Evolutionary conservation across 1,284 basidiomycete species (phyloP).

Genomic region (Tylopilus orsonianus): DNA sequence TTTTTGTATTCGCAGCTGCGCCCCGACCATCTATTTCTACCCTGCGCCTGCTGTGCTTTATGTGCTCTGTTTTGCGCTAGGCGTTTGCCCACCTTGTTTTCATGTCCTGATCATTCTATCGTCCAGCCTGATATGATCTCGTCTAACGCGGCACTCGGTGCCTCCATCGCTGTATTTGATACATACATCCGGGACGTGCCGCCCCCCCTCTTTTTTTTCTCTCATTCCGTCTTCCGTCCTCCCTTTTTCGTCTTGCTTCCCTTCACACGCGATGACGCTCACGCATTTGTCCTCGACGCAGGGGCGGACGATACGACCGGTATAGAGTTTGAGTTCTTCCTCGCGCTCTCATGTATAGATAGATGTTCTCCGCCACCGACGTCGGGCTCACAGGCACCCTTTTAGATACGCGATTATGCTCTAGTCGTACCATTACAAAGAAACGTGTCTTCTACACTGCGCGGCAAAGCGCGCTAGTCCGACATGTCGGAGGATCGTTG

Average conservation of each 20-base stretch:
- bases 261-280: background rate
- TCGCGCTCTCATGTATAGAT: slow-evolving; percentile 6
- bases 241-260: background rate
- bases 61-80: slow-evolving; percentile 9
- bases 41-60: background rate
- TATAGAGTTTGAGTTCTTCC: slow-evolving; percentile 19
- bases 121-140: slow-evolving; percentile 14
- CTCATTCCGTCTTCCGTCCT: background rate
- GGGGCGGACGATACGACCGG: slow-evolving; percentile 21
- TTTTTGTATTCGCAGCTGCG: background rate
- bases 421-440: slow-evolving; percentile 24
- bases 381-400: background rate
- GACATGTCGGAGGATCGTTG: background rate
- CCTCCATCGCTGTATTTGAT: slow-evolving; percentile 22
- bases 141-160: slow-evolving; percentile 5
- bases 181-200: slow-evolving; percentile 13
- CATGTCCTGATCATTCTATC: slow-evolving; percentile 5
- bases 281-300: background rate
- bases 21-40: background rate
- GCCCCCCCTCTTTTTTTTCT: background rate
- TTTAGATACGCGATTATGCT: slow-evolving; percentile 19
- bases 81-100: slow-evolving; percentile 6
- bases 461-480: background rate
- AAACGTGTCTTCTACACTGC: slow-evolving; percentile 1
- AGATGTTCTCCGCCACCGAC: slow-evolving; percentile 12